These are phyloP conservation scores for Ustilago bromivora DNA, from an alignment of 1,284 basidiomycete genomes.

Conservation along the genomic window DNA sequence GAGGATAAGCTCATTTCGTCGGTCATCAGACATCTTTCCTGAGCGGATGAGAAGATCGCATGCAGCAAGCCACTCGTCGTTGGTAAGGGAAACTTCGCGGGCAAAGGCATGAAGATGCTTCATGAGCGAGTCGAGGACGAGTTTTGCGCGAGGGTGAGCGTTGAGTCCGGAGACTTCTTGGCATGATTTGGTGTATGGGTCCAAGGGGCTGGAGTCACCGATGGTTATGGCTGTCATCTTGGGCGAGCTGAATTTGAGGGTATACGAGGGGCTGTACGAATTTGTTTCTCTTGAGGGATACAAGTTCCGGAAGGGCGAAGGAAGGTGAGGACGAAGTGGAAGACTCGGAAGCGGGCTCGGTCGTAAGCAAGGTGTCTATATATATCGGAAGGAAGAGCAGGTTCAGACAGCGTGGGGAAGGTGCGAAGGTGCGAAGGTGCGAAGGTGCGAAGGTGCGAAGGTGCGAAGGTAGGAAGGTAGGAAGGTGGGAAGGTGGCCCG, in stretches of 20 bases:
- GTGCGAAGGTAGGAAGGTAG: neutral
- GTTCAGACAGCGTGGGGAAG: neutral
- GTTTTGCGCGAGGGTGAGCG: constrained; percentile 69
- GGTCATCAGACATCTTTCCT: constrained; percentile 69
- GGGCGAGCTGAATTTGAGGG: neutral
- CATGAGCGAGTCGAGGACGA: constrained; percentile 69
- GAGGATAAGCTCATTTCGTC: constrained; percentile 71
- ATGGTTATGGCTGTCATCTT: constrained; percentile 28
- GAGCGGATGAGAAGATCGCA: constrained; percentile 70
- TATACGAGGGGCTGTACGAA: neutral
- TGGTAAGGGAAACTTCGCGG: constrained; percentile 69
- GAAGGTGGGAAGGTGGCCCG: neutral
- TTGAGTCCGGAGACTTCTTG: constrained; percentile 50
- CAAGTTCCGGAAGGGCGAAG: neutral
- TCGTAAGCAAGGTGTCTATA: neutral
- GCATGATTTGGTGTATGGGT: constrained; percentile 44
- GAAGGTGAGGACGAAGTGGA: no score
- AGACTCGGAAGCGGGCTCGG: neutral
- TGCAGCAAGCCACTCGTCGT: constrained; percentile 69
- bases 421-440: neutral
- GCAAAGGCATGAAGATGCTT: constrained; percentile 67
- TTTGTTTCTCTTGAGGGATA: neutral
- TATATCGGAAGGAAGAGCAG: neutral
- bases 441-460: neutral
- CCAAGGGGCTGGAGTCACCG: constrained; percentile 14